Conservation (phyloP, 2,329 filamentous ascomycete species). For the Zymoseptoria ardabiliae region DNA sequence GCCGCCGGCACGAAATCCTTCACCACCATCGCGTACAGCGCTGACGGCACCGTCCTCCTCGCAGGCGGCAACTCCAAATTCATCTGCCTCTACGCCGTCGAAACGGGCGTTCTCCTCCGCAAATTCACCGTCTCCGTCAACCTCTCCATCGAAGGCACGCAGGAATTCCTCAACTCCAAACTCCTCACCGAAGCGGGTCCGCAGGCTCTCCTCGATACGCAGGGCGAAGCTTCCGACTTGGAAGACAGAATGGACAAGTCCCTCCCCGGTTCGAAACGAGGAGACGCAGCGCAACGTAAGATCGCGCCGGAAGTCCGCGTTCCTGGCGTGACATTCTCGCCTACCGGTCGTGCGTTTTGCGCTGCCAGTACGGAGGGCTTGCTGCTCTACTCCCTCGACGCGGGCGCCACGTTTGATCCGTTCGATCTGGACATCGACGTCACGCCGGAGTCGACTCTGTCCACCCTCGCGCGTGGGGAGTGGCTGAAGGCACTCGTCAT, state of each 20-base stretch:
- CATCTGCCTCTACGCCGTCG: conserved; percentile 94
- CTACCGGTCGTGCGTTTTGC: conserved; percentile 83
- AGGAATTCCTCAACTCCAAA: conserved; percentile 93
- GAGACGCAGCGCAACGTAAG: conserved; percentile 73
- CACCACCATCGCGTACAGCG: conserved; percentile 79
- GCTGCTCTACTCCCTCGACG: conserved; percentile 86
- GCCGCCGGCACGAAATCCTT: conserved; percentile 86
- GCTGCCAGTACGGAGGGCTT: conserved; percentile 91
- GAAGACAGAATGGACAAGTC: conserved; percentile 74
- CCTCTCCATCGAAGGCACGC: conserved; percentile 88
- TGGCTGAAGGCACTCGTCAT: conserved; percentile 91
- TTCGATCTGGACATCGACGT: conserved; percentile 94
- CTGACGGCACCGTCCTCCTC: conserved; percentile 82
- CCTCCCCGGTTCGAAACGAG: conserved; percentile 79
- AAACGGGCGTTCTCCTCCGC: conserved; percentile 82
- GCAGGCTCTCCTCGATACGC: conserved; percentile 73
- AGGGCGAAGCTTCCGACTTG: conserved; percentile 79
- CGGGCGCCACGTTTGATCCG: conserved; percentile 78
- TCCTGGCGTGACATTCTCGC: conserved; percentile 76
- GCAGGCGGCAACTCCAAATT: conserved; percentile 97
- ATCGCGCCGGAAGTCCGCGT: conserved; percentile 77
- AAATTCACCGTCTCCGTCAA: conserved; percentile 96
- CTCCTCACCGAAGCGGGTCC: conserved; percentile 86
- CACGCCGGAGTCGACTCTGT: conserved; percentile 62
- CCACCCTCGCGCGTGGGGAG: conserved; percentile 70